phyloP scores from a whole-genome alignment of 2,329 filamentous ascomycete species.

The Exserohilum turcica region DNA sequence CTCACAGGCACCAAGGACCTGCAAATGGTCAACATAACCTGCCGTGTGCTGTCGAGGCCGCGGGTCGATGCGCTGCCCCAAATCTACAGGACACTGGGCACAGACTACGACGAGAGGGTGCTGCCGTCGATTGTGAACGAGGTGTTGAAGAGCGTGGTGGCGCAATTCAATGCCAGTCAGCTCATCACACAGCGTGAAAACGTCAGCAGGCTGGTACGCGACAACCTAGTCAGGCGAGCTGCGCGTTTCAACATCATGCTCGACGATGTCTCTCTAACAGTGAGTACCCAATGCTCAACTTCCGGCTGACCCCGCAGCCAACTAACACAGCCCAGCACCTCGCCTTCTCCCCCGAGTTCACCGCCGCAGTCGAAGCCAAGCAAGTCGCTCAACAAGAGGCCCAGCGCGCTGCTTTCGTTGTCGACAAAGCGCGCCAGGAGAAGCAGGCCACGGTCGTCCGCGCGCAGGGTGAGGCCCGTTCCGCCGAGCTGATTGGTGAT shows the following conservation, averaged over 20 bases:
- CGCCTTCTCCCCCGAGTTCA: conserved; percentile 72
- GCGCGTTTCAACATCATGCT: conserved; percentile 96
- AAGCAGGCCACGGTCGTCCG: conserved; percentile 99
- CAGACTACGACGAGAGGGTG: conserved; percentile 96
- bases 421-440: conserved; percentile 98
- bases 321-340: conserved; percentile 58
- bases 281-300: conserved; percentile 53
- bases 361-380: conserved; percentile 71
- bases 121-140: conserved; percentile 99
- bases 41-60: conserved; percentile 94
- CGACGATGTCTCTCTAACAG: conserved; percentile 95
- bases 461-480: conserved; percentile 98
- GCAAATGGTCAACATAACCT: conserved; percentile 99
- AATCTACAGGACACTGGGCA: conserved; percentile 94
- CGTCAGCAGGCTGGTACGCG: conserved; percentile 86
- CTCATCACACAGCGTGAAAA: conserved; percentile 99
- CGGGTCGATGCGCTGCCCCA: conserved; percentile 87
- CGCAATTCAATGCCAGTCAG: conserved; percentile 97
- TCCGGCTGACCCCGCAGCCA: background rate
- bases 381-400: conserved; percentile 85
- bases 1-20: conserved; percentile 98
- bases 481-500: conserved; percentile 95
- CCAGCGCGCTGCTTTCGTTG: conserved; percentile 93
- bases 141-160: conserved; percentile 97
- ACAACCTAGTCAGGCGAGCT: conserved; percentile 88